Base-by-base conservation (phyloP, 768 basidiomycete genomes). In the Strobilomyces dryophilus region DNA sequence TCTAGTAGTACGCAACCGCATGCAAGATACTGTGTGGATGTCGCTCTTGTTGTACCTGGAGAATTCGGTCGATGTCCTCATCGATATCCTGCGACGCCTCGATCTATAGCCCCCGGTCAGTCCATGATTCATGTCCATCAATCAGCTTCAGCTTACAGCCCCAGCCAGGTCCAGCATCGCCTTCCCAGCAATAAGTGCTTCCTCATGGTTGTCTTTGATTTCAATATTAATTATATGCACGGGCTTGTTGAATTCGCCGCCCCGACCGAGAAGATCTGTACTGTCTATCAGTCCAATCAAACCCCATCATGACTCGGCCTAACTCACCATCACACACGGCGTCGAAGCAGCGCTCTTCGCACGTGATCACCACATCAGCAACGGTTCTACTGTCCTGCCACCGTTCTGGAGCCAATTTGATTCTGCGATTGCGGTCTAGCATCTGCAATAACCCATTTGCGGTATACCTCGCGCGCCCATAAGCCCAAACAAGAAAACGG, bases 191-290 rank as follows among this genome's bases (percentile, higher is more conserved):
- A 98, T 92, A 44, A 89, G 76, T 1, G 97, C 97, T 71, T 99
- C 97, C 77, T 98, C 97, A 62, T 98, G 95, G 65, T 97, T 98
- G 72, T 99, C 97, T 74, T 91, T 97, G 72, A 98, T 98, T 66
- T 99, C 97, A 55, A 98, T 82, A 71, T 99, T 99, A 64, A 99
- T 91, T 40, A 99, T 70, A 70, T 99, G 97, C 17, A 98, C 93
- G 2, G 95, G 89, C 55, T 86, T 86, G 73, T 93, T 98, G 65
- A 84, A 86, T 52, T 98, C 95, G 5, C 97, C 92, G 27, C 93
- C 94, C 59, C 92, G 81, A 31, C 78, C 72, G 53, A 98, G 75
- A 14, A 99, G 74, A 73, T 99, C 97, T 93, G 56, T 46, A 18
- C 35, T 42, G 49, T 45, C 43, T 37, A 42, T 61, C 57, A 59